Base-by-base conservation (phyloP, 2,329 filamentous ascomycete species). In the Trichophyton mentagrophytes region DNA sequence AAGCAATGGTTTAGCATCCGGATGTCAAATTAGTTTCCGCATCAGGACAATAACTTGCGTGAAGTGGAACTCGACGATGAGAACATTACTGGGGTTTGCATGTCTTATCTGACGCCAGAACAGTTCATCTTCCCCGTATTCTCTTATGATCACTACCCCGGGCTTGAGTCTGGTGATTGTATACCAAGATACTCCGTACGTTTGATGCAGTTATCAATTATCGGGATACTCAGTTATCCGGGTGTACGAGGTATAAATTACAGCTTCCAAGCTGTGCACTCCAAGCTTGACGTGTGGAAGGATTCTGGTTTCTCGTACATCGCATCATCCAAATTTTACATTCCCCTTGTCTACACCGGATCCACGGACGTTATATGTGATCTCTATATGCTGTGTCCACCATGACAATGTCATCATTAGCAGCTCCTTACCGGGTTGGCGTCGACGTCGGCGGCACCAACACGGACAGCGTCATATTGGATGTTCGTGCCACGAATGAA, bases 381-480 rank as follows among this genome's bases (percentile, higher is more conserved):
- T 11, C 9, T 27, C n/a, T n/a, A n/a, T 27, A 30, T 1, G 27
- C 27, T 5, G 5, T 30, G n/a, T 53, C 30, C 25, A 55, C 11
- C 13, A 20, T 6, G 17, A 57, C 7, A 13, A 61, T 61, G 60
- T 9, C 55, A 17, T 15, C 11, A 15, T 17, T 55, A 36, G 17
- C 51, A 47, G 49, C 57, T 9, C 57, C 61, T 30, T 62, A 65
- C 44, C 57, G 68, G 46, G 70, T 72, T 25, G 71, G 71, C 8
- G 66, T 72, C 5, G 73, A 75, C 61, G 73, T 75, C 11, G 73
- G 73, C 5, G 73, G 74, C 11, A 75, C 71, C 38, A 75, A 75
- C 63, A 76, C 70, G 9, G 71, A 73, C 61, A 69, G 67, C 8
- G 69, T 68, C 3, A 66, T 71, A 36, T 64, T 73, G 7, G 69